These are phyloP conservation scores for Pichia inconspicua DNA, from an alignment of 1,139 yeast genomes.

Conservation along the genomic window DNA sequence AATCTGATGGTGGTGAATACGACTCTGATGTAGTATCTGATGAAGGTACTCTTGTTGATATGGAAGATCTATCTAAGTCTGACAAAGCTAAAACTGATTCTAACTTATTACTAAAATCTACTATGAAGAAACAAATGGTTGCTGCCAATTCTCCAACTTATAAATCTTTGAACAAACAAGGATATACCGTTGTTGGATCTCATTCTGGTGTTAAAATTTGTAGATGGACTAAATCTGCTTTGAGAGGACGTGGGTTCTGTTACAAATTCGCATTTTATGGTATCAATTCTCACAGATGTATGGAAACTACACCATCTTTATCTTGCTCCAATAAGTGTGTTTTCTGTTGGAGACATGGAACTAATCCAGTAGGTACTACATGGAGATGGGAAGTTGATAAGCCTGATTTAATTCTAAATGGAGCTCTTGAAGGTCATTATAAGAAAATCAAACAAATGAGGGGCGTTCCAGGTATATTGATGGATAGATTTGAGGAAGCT, in stretches of 20 bases:
- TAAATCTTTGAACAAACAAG: slow-evolving; percentile 84
- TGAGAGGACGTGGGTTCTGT: slow-evolving; percentile 91
- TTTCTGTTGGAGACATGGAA: slow-evolving; percentile 96
- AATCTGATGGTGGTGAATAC: slow-evolving; percentile 15
- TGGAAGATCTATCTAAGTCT: slow-evolving; percentile 58
- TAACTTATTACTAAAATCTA: slow-evolving; percentile 19
- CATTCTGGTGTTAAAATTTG: slow-evolving; percentile 95
- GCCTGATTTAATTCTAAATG: slow-evolving; percentile 75
- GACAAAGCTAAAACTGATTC: slow-evolving; percentile 2
- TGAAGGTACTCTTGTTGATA: slow-evolving; percentile 52
- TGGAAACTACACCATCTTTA: slow-evolving; percentile 92
- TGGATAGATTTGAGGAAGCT: slow-evolving; percentile 86
- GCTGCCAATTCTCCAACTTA: slow-evolving; percentile 84
- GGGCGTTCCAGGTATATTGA: slow-evolving; percentile 91
- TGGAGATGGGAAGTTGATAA: slow-evolving; percentile 97
- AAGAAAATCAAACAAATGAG: slow-evolving; percentile 88
- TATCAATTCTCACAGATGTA: slow-evolving; percentile 80
- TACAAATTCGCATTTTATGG: slow-evolving; percentile 91
- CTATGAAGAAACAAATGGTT: slow-evolving; percentile 67
- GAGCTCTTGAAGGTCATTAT: slow-evolving; percentile 85
- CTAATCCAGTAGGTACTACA: slow-evolving; percentile 91
- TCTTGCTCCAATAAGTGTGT: slow-evolving; percentile 95
- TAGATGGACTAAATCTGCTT: slow-evolving; percentile 92
- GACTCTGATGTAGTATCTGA: slow-evolving; percentile 15
- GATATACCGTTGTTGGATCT: slow-evolving; percentile 86